Percentiles rank a stretch among this genome's conserved stretches.
These are phyloP conservation scores for Microbotryum violaceum DNA, from an alignment of 1,284 basidiomycete genomes.

Conservation along the genomic window DNA sequence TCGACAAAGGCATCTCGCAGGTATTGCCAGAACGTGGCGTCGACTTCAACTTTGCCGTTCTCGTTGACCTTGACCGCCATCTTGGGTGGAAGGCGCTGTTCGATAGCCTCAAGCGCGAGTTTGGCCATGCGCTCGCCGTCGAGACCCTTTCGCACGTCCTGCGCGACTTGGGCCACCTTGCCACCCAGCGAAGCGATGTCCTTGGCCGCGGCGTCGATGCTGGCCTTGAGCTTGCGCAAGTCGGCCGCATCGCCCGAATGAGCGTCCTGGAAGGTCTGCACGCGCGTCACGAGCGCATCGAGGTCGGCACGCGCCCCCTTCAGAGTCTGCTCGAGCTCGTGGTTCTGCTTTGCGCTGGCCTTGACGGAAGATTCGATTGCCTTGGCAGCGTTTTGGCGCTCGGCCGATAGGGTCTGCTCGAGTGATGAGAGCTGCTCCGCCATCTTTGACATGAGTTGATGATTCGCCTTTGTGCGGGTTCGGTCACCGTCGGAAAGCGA, in stretches of 20 bases:
- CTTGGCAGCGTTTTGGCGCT: constrained; percentile 9
- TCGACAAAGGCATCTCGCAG: constrained; percentile 45
- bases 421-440: constrained; percentile 37
- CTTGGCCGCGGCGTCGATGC: constrained; percentile 17
- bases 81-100: constrained; percentile 41
- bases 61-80: constrained; percentile 43
- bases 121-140: constrained; percentile 36
- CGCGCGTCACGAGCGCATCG: constrained; percentile 50
- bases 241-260: constrained; percentile 10
- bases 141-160: constrained; percentile 45
- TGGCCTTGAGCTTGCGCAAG: constrained; percentile 11
- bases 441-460: constrained; percentile 35
- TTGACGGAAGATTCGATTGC: constrained; percentile 6
- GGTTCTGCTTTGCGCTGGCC: not conserved
- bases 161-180: constrained; percentile 56
- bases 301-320: constrained; percentile 44
- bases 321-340: constrained; percentile 10
- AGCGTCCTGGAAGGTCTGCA: constrained; percentile 32
- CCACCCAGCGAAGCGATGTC: constrained; percentile 49
- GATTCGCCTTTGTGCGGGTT: constrained; percentile 35
- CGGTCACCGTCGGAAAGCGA: constrained; percentile 40
- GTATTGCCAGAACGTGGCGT: constrained; percentile 46
- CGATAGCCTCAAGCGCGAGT: constrained; percentile 39
- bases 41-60: constrained; percentile 42
- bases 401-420: constrained; percentile 32